Base-by-base conservation (phyloP, 2,329 filamentous ascomycete species). In the Exophiala bonariae region DNA sequence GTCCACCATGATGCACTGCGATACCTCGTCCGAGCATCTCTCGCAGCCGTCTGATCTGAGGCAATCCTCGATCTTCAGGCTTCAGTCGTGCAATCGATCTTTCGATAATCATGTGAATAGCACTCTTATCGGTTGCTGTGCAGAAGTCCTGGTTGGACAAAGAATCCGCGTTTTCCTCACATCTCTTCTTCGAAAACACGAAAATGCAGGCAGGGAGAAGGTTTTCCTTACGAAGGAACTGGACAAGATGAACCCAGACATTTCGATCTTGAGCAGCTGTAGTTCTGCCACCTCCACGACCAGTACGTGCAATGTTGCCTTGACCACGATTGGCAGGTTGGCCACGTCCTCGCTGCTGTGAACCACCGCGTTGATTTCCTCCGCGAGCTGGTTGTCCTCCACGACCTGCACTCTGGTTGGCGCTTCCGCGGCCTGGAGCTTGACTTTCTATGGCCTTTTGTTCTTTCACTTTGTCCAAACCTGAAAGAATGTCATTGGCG, bases 151-250 rank as follows among this genome's bases (percentile, higher is more conserved):
- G 85, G 62, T 96, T 97, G 52, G 88, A 92, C 17, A 99, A 76
- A 0, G 93, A 92, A 64, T 96, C 89, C 1, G 93, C 93, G 65
- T 97, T 99, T 64, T 97, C 90, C 67, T 99, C 93, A 61, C 93
- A 97, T 42, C 93, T 79, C 69, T 93, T 96, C 73, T 97, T 99
- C 2, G 93, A 99, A 68, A 99, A 99, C 46, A 99, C 92, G 63
- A 99, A 99, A 57, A 99, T 95, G 66, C 92, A 97, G 7, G 87
- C 89, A 1, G 93, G 93, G 3, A 99, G 79, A 3, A 99, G 77
- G 39, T 82, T 89, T 42, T 90, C 82, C 66, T 95, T 96, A 60
- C 85, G 88, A 44, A 99, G 76, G 67, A 89, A 90, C 61, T 95
- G 89, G 2, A 99, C 90, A 31, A 99, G 79, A 62, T 96, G 89